Evolutionary conservation across 495 filamentous ascomycete species (phyloP).

Genomic region (Trichoderma orchidacearum): DNA sequence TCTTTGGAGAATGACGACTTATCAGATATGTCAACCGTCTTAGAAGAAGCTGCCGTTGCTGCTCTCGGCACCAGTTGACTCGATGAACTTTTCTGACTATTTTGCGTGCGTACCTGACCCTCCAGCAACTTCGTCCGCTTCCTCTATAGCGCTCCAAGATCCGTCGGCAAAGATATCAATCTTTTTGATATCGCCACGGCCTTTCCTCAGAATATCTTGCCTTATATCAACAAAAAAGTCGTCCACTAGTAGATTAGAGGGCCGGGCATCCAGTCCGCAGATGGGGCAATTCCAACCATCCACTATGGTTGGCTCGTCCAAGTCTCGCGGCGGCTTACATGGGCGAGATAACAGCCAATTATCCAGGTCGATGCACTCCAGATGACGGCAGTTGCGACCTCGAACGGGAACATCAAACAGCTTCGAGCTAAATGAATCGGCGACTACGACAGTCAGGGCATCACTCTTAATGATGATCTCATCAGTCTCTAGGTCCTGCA

Average conservation of each 20-base stretch:
- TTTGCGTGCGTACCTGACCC: conserved; percentile 7
- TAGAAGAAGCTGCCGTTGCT: no score
- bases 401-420: conserved; percentile 64
- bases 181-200: conserved; percentile 34
- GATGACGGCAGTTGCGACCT: conserved; percentile 44
- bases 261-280: conserved; percentile 61
- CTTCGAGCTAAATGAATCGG: conserved; percentile 58
- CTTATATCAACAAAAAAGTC: conserved; percentile 52
- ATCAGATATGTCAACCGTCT: no score
- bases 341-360: conserved; percentile 57
- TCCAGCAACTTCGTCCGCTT: conserved; percentile 14
- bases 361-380: conserved; percentile 81
- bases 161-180: conserved; percentile 46
- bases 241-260: conserved; percentile 53
- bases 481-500: conserved; percentile 30
- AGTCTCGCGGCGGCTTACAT: conserved; percentile 22
- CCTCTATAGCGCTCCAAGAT: conserved; percentile 35
- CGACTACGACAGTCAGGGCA: conserved; percentile 54
- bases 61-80: no score
- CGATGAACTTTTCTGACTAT: background rate
- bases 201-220: conserved; percentile 25
- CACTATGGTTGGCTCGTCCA: conserved; percentile 36
- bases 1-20: no score
- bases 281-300: conserved; percentile 78
- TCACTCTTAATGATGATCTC: conserved; percentile 56